Evolutionary conservation across 805 yeast species (phyloP), one percentile per base, ranked within the genome.

Genomic region (Candida orba): DNA sequence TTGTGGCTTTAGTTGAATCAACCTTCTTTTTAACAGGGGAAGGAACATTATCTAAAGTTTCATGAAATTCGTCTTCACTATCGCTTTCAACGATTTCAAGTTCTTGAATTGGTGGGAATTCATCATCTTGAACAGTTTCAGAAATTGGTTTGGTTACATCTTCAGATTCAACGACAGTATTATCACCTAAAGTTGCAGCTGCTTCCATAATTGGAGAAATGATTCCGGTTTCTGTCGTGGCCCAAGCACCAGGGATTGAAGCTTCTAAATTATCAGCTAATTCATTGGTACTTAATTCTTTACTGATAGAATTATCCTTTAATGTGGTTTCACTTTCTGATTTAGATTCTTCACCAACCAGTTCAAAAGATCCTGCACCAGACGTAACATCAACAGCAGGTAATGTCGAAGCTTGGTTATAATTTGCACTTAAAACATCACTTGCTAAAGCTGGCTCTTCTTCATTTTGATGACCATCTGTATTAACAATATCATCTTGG

Each of bases 101-200:
- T 50, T 81, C 81, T 49, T 68, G 62, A 36, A 80, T 75, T 25
- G 86, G 82, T 10, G 85, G 84, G 52, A 80, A 79, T 50, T 79
- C 85, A 13, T 69, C 72, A 39, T 63, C 68, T 36, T 79, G 85
- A 13, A 68, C 72, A 40, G 63, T 68, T 37, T 43, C 23, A 13
- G 34, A 36, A 7, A 36, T 18, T 15, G 17, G 31, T 10, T 34
- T 34, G 8, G 43, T 33, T 9, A 10, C 13, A 27, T 6, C 14
- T 27, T 10, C 29, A 27, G 14, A 27, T 9, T 27, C 13, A 27
- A 9, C 29, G 13, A 9, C 13, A 27, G 12, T 9, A 27, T 27
- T 27, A 30, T 44, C 43, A 18, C 25, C 44, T 15, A 44, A 27
- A 18, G 43, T 37, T 22, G 47, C 42, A 20, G 45, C 33, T 15